These are phyloP conservation scores for Rhododendron kiyosumense DNA, from an alignment of 148 eudicot genomes.

Conservation along the genomic window DNA sequence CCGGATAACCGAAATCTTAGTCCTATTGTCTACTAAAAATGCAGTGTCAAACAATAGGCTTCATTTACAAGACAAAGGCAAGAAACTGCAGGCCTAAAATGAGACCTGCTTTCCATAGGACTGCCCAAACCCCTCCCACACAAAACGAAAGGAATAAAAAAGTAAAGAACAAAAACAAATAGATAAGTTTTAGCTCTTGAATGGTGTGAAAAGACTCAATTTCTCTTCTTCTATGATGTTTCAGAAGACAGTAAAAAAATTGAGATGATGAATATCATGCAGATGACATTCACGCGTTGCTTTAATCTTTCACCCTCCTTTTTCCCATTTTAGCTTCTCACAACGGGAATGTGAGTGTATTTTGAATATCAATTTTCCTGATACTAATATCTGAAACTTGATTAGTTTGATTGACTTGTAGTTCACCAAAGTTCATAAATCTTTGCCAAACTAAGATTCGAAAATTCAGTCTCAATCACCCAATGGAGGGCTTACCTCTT, in stretches of 20 bases:
- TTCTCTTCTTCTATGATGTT: background rate
- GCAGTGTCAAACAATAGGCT: background rate
- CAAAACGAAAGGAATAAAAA: background rate
- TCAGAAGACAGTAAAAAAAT: background rate
- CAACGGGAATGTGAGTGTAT: background rate
- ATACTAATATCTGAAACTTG: background rate
- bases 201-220: background rate
- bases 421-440: background rate
- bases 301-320: background rate
- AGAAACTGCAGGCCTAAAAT: background rate
- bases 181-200: background rate
- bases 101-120: background rate
- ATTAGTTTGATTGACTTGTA: background rate
- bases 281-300: background rate
- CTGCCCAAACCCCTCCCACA: background rate
- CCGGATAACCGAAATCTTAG: too few species aligned
- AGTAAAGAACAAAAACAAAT: background rate
- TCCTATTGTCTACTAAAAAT: background rate
- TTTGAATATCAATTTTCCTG: background rate
- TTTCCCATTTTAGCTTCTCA: background rate
- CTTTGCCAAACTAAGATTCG: background rate
- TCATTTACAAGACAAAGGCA: background rate
- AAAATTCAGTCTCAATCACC: background rate
- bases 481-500: conserved; percentile 51
- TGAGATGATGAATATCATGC: background rate